Conservation (phyloP, 163 green algal species). For the Scenedesmus sp. region DNA sequence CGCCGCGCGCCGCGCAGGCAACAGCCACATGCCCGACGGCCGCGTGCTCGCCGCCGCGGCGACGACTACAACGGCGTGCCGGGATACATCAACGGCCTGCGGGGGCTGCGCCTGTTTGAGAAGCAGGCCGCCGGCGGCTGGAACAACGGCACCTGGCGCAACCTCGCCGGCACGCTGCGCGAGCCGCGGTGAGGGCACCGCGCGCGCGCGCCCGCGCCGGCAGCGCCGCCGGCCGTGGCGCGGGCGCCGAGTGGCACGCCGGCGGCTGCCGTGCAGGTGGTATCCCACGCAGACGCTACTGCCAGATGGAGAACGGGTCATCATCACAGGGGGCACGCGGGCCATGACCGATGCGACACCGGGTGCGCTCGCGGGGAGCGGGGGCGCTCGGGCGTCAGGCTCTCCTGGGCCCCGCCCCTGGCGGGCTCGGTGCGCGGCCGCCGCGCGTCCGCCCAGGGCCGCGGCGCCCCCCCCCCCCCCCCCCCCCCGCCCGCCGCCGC, state of each 20-base stretch:
- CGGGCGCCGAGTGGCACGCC: no score
- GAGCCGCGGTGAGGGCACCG: no score
- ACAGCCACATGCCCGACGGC: slow-evolving; percentile 4
- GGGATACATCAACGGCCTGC: neutral
- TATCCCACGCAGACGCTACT: slow-evolving; percentile 1
- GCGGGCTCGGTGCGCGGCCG: no score
- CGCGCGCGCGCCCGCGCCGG: no score
- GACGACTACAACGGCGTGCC: neutral
- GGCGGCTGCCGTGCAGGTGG: neutral
- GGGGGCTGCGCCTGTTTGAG: neutral
- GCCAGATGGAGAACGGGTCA: slow-evolving; percentile 8
- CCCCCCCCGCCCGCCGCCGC: no score
- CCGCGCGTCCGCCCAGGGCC: no score
- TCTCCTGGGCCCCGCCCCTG: no score
- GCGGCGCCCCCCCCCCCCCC: no score
- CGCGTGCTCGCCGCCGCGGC: neutral
- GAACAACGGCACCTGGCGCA: neutral
- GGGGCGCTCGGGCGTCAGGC: no score
- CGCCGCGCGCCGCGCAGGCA: no score
- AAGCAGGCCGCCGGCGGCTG: neutral
- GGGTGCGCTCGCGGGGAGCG: no score
- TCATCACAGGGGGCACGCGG: slow-evolving; percentile 1
- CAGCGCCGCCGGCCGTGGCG: no score
- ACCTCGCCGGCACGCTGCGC: neutral
- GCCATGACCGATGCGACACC: neutral